Conservation (phyloP, 139 green algal species). For the Chlorella sp. region DNA sequence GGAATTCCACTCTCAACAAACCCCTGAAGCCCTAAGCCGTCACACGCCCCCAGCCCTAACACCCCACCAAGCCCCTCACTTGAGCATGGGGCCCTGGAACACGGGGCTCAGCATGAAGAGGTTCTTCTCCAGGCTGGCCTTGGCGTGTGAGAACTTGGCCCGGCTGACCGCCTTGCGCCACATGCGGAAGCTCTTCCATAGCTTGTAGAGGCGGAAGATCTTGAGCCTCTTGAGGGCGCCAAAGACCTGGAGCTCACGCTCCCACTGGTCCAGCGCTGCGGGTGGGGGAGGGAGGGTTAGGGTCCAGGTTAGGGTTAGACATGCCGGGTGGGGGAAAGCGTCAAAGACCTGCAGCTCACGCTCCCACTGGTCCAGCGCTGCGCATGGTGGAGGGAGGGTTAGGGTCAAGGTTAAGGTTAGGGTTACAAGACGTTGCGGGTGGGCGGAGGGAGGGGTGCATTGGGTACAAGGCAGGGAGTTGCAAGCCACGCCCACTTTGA, state of each 20-base stretch:
- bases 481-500: too few relatives aligned
- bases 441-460: background rate
- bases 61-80: background rate
- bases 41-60: too few relatives aligned
- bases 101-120: constrained; percentile 67
- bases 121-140: constrained; percentile 45
- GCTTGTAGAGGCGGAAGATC: constrained; percentile 64
- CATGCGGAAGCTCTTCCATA: constrained; percentile 69
- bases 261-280: constrained; percentile 63
- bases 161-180: constrained; percentile 55
- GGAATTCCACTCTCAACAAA: background rate
- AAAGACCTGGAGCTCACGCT: constrained; percentile 72
- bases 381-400: background rate
- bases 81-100: constrained; percentile 47
- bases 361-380: constrained; percentile 69
- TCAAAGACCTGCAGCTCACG: constrained; percentile 68
- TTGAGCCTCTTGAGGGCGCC: constrained; percentile 48
- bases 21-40: background rate
- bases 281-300: background rate
- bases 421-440: too few relatives aligned
- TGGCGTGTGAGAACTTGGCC: constrained; percentile 53
- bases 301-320: too few relatives aligned
- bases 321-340: too few relatives aligned
- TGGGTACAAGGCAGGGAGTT: too few relatives aligned
- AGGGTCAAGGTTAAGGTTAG: too few relatives aligned